Base-by-base conservation (phyloP, 1,139 yeast genomes). In the Taphrina sp. region DNA sequence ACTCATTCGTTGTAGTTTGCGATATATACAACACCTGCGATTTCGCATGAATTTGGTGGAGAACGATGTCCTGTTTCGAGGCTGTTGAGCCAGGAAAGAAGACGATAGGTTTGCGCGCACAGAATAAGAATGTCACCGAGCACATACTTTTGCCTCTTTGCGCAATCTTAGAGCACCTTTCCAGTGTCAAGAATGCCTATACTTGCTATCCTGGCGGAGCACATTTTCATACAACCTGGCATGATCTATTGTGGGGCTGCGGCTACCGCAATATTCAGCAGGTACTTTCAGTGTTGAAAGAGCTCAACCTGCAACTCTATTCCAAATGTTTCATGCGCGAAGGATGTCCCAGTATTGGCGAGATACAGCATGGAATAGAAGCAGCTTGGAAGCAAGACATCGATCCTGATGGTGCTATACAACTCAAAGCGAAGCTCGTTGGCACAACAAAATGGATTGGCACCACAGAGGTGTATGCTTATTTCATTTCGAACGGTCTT, bases 201-300 rank as follows among this genome's bases (percentile, higher is more conserved):
- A 31, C 20, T 14, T 49, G 54, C 26, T 39, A 34, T 12, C 19
- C 19, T 3, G 46, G 23, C 5, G 37, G 19, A 8, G 3, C 34
- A 3, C 36, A 24, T 17, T 49, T 38, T 24, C 35, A 22, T 22
- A 49, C 37, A 5, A 41, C 31, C 28, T 28, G 38, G 46, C 20
- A 20, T 10, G 59, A 57, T 17, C 31, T 34, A 3, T 58, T 58
- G 12, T 57, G 58, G 59, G 59, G 59, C 31, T 57, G 59, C 36
- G 59, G 58, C 14, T 57, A 41, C 20, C 59, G 59, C 29, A 57
- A 57, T 38, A 41, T 41, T 2, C 57, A 53, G 41, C 43, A 29
- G 38, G 38, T 57, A n/a, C 23, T 57, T n/a, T 55, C 59, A 2
- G 34, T 34, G 16, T 31, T 56, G 5, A n/a, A n/a, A 33, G n/a